Base-by-base conservation (phyloP, 2,329 filamentous ascomycete genomes). In the Monilinia laxa region DNA sequence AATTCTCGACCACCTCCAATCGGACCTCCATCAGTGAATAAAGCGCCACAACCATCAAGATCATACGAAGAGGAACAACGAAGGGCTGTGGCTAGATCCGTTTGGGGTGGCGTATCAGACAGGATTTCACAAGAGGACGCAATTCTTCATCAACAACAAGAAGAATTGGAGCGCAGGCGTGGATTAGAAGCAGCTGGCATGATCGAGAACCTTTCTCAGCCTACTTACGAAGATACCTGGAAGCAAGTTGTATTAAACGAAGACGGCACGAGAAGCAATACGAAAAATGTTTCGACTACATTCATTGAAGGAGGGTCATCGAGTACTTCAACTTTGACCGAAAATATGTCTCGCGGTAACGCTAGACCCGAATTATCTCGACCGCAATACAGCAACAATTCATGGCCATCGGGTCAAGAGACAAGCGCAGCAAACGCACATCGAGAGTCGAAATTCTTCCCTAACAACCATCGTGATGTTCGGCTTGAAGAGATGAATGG, bases 361-460 rank as follows among this genome's bases (percentile, higher is more conserved):
- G 54, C 45, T 31, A 71, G 72, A 58, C 69, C 72, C 11, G 42
- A 67, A 57, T 57, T 62, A n/a, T 69, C 68, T 42, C 70, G 66
- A 45, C 67, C 71, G 45, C 72, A 73, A 62, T 75, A 74, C 58
- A 74, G 70, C 28, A 73, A 76, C 65, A 71, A 64, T 54, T 35
- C 73, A 57, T 77, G 75, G 75, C 72, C 71, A 69, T 55, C 72
- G 49, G 51, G 68, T n/a, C 16, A 62, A n/a, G 71, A 70, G 38
- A 69, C 68, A 70, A 71, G 71, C 71, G 71, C 78, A 28, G 73
- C 81, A 4, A 79, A 83, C 47, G 79, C 83, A 67, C 77, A 79
- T 25, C 81, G 85, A 28, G 78, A 81, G 23, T 89, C 87, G 10
- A 79, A 86, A 54, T 89, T 89, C 76, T 89, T 89, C 75, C 87